phyloP scores from a whole-genome alignment of 2,329 filamentous ascomycete genomes.

The Colletotrichum abscissum region DNA sequence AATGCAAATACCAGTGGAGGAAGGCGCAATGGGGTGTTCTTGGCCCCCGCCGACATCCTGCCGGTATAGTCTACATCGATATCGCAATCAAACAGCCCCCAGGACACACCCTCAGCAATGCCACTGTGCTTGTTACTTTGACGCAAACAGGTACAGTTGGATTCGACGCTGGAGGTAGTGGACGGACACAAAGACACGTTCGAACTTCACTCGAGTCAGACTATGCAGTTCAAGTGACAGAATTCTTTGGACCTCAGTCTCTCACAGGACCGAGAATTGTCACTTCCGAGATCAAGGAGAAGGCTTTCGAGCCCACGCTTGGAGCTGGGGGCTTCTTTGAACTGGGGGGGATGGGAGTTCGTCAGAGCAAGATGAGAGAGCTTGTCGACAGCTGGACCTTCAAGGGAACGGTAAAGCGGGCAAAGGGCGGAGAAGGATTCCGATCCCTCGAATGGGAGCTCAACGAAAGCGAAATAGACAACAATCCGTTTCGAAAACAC shows the following conservation, averaged over 20 bases:
- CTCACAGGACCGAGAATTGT: accelerated
- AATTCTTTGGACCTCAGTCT: background rate
- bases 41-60: background rate
- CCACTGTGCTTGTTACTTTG: background rate
- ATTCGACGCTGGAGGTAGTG: background rate
- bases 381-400: background rate
- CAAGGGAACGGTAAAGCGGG: background rate
- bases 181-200: background rate
- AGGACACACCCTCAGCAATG: background rate
- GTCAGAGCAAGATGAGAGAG: background rate
- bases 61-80: background rate
- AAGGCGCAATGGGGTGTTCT: background rate
- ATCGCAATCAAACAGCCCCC: too few relatives aligned
- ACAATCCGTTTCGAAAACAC: accelerated
- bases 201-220: background rate
- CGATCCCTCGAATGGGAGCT: background rate
- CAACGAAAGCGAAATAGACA: accelerated
- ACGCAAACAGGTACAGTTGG: too few relatives aligned
- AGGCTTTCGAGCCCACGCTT: background rate
- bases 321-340: background rate
- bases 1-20: background rate
- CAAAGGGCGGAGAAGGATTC: background rate
- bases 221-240: background rate
- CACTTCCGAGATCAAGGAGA: background rate
- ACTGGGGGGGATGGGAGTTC: background rate